Percentiles rank a stretch among this genome's conserved stretches.
Evolutionary conservation across 495 filamentous ascomycete species (phyloP).

Genomic region (Lasiosphaeria miniovina): DNA sequence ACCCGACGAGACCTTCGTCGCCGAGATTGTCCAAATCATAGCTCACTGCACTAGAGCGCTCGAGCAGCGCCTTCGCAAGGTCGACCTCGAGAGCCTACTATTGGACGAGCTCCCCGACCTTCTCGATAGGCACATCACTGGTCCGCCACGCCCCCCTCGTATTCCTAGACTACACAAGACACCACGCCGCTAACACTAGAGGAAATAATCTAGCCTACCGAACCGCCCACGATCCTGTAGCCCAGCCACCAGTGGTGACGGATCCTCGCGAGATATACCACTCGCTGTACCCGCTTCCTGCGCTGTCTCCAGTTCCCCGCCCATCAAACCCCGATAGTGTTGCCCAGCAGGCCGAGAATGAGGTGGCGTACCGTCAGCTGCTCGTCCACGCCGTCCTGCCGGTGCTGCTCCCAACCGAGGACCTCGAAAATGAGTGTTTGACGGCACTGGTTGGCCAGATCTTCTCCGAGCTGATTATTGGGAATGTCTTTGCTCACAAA

Average conservation of each 20-base stretch:
- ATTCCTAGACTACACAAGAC: slow-evolving; percentile 7
- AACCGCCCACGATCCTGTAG: slow-evolving; percentile 46
- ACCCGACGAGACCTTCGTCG: slow-evolving; percentile 77
- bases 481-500: slow-evolving; percentile 70
- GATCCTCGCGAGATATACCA: slow-evolving; percentile 73
- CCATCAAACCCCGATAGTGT: slow-evolving; percentile 46
- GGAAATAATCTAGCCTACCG: slow-evolving; percentile 49
- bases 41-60: slow-evolving; percentile 85
- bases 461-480: slow-evolving; percentile 79
- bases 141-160: slow-evolving; percentile 48
- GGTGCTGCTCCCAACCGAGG: slow-evolving; percentile 84
- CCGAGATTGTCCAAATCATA: slow-evolving; percentile 82
- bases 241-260: slow-evolving; percentile 55
- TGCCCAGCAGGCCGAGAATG: slow-evolving; percentile 66
- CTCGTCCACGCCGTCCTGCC: slow-evolving; percentile 75
- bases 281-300: slow-evolving; percentile 74
- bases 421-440: slow-evolving; percentile 82
- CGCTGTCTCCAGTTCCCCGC: slow-evolving; percentile 71
- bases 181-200: slow-evolving; percentile 1
- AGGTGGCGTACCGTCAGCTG: slow-evolving; percentile 75
- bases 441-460: slow-evolving; percentile 79
- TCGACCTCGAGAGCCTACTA: slow-evolving; percentile 77
- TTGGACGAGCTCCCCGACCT: slow-evolving; percentile 88
- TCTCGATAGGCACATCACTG: slow-evolving; percentile 73
- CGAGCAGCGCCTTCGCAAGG: slow-evolving; percentile 76